phyloP scores from a whole-genome alignment of 2,329 filamentous ascomycete species.

The Apiospora hydei region DNA sequence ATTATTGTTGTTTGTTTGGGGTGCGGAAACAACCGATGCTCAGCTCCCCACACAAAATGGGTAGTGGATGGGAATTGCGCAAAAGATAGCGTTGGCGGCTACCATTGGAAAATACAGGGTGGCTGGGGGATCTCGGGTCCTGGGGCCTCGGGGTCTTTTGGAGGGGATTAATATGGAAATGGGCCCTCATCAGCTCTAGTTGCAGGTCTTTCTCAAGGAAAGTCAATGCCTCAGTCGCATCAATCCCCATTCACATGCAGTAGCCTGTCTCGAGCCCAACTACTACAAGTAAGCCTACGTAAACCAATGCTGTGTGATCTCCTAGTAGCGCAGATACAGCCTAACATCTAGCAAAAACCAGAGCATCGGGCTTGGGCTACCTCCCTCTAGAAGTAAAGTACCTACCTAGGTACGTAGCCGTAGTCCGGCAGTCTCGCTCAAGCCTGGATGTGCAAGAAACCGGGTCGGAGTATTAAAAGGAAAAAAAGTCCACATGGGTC shows the following conservation, averaged over 20 bases:
- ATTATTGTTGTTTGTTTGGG: conserved; percentile 22
- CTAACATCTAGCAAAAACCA: background rate
- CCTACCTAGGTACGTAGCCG: too few species aligned
- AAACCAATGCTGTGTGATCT: background rate
- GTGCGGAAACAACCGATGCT: conserved; percentile 18
- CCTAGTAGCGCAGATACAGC: background rate
- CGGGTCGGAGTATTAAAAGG: background rate
- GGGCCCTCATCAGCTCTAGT: background rate
- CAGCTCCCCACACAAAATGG: conserved; percentile 20
- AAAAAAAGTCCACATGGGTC: conserved; percentile 3
- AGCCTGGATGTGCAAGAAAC: background rate
- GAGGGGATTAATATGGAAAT: background rate
- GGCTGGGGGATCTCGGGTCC: conserved; percentile 11
- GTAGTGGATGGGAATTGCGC: conserved; percentile 18
- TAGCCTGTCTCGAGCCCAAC: conserved; percentile 11
- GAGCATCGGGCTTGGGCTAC: conserved; percentile 4
- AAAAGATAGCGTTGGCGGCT: conserved; percentile 19
- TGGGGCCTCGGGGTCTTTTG: conserved; percentile 9
- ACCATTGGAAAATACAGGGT: conserved; percentile 17
- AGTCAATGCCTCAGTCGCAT: conserved; percentile 10
- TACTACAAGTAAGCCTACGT: conserved; percentile 2
- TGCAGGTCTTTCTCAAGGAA: conserved; percentile 12
- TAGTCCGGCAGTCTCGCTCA: background rate
- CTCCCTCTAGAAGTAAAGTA: background rate
- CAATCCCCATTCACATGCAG: conserved; percentile 14